Base-by-base conservation (phyloP, 106 monocot genomes). In the Apostasia ramifera region DNA sequence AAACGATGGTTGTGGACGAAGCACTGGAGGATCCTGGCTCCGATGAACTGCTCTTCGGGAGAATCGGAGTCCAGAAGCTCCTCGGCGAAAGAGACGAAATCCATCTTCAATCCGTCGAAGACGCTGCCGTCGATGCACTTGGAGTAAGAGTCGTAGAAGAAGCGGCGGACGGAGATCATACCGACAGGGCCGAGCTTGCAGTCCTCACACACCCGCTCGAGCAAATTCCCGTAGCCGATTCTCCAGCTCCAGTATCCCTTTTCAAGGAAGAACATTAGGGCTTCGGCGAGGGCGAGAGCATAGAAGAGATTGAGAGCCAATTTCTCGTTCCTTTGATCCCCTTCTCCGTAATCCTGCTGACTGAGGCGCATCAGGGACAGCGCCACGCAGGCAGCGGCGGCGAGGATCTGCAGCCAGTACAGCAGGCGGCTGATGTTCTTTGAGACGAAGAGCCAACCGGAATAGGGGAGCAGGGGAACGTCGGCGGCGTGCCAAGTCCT, bases 141-240 rank as follows among this genome's bases (percentile, higher is more conserved):
- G 0, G 83, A 83, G 68, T 81, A 91, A 2, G 86, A 78, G 61
- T 91, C 83, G 56, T 90, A 90, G 64, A 91, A 83, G 79, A 91
- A 91, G 5, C 86, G 75, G 44, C 53, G 78, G 46, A 91, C 59
- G 13, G 79, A 67, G 7, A 86, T 69, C n/a, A 71, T 13, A 0
- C 70, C 81, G 0, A 44, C n/a, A 0, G 55, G 47, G 0, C 71
- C 76, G 8, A 91, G 71, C 3, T 67, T 68, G 13, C 83, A 84
- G 11, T 91, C 86, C 5, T 10, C 1, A 73, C 63, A 57, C 13
- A 86, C 90, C 58, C 64, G 48, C 2, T 73, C 72, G 37, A 86
- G 53, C 45, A 90, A 53, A 48, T 68, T 76, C 41, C 47, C 8
- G 6, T 54, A 48, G 3, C 44, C 46, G 39, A 84, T 45, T 57